Conservation (phyloP, 2,329 filamentous ascomycete genomes). For the Knoxdaviesia capensis region DNA sequence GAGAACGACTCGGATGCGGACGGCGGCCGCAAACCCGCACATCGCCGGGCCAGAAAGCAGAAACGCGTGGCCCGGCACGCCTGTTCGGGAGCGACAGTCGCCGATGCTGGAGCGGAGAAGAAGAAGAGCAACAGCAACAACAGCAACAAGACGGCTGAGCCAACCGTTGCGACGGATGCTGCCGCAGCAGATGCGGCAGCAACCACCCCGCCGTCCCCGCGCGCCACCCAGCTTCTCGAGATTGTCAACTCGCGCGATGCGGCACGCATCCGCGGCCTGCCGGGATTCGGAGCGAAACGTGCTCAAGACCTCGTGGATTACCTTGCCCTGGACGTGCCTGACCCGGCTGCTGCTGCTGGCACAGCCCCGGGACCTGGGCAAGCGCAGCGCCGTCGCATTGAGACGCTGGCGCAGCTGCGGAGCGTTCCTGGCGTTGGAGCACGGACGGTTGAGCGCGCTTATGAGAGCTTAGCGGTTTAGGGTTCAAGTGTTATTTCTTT, state of each 20-base stretch:
- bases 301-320: conserved; percentile 39
- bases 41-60: conserved; percentile 7
- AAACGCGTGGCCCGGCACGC: conserved; percentile 4
- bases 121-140: no score
- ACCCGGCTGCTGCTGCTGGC: conserved; percentile 15
- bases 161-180: no score
- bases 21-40: conserved; percentile 16
- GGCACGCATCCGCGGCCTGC: conserved; percentile 41
- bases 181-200: no score
- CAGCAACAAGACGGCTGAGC: no score
- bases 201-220: conserved; percentile 15
- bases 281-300: conserved; percentile 54
- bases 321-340: conserved; percentile 22
- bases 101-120: neutral
- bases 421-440: conserved; percentile 36
- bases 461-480: conserved; percentile 17
- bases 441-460: conserved; percentile 34
- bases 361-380: no score
- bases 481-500: neutral
- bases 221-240: conserved; percentile 40
- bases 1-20: conserved; percentile 13
- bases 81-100: neutral
- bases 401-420: conserved; percentile 28
- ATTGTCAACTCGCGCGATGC: conserved; percentile 59
- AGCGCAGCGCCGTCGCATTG: conserved; percentile 13